Conservation (phyloP, 2,329 filamentous ascomycete genomes). For the Phaeosphaeria sp. region DNA sequence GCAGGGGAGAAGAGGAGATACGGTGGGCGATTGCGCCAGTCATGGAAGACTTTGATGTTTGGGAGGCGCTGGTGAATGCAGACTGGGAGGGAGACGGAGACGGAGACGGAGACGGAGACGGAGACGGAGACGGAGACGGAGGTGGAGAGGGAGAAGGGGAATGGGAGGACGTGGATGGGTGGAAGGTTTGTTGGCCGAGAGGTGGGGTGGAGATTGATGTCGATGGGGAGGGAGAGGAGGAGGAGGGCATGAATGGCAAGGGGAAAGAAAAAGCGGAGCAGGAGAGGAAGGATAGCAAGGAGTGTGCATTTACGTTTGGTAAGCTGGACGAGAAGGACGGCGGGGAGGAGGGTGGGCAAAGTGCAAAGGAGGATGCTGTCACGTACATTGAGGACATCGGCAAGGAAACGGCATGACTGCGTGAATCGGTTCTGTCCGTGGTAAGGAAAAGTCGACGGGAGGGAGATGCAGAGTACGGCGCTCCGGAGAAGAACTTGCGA, state of each 20-base stretch:
- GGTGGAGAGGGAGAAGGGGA: neutral
- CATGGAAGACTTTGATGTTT: too few relatives aligned
- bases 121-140: neutral
- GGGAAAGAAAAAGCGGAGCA: neutral
- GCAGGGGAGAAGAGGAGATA: neutral
- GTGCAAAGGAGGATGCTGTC: neutral
- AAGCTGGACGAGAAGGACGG: neutral
- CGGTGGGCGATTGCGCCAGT: neutral
- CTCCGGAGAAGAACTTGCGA: too few relatives aligned
- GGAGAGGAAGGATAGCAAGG: conserved; percentile 1
- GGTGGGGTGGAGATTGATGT: neutral
- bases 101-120: neutral
- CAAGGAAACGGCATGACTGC: neutral
- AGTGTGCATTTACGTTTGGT: neutral
- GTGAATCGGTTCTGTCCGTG: too few relatives aligned
- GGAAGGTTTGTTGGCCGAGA: neutral
- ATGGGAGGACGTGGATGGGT: neutral
- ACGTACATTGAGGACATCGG: neutral
- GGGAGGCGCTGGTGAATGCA: neutral
- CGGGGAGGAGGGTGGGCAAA: neutral
- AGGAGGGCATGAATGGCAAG: neutral
- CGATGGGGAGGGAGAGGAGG: neutral
- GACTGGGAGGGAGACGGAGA: neutral
- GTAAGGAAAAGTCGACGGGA: too few relatives aligned
- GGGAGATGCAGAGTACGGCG: too few relatives aligned